Evolutionary conservation across 495 filamentous ascomycete species (phyloP).

Genomic region (Aspergillus nanangensis): DNA sequence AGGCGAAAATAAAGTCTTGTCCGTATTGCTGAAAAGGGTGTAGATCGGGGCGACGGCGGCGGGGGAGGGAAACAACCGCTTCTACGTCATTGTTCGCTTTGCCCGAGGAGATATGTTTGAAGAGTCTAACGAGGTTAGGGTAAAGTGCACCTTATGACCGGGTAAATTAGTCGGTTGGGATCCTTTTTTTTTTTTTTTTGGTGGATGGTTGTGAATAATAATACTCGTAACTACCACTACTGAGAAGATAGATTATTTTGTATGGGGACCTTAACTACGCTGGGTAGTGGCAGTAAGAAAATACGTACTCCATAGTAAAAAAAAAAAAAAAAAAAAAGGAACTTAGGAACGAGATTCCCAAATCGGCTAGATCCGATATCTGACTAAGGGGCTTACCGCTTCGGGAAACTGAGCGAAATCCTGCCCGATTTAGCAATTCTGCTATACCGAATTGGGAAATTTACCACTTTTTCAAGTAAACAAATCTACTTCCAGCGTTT

Average conservation of each 20-base stretch:
- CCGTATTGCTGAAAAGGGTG: not conserved
- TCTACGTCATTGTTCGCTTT: slow-evolving; percentile 8
- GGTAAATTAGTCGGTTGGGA: slow-evolving; percentile 6
- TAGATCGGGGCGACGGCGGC: not conserved
- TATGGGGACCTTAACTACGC: too few species aligned
- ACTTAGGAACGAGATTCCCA: slow-evolving; percentile 3
- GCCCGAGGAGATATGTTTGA: slow-evolving; percentile 10
- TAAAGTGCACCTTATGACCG: not conserved
- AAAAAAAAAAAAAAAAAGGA: too few species aligned
- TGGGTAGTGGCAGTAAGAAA: not conserved
- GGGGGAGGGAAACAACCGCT: too few species aligned
- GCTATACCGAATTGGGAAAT: not conserved
- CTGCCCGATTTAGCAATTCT: not conserved
- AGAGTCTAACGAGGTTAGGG: not conserved
- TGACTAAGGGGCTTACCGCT: not conserved
- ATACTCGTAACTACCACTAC: too few species aligned
- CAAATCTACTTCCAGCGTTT: not conserved
- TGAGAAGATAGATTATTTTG: too few species aligned
- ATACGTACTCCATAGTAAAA: not conserved
- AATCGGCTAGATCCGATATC: not conserved
- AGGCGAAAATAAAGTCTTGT: not conserved
- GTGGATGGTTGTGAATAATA: too few species aligned
- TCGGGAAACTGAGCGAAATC: not conserved
- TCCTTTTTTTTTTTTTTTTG: too few species aligned
- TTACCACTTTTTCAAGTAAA: not conserved